Evolutionary conservation across 805 yeast genomes (phyloP).

Genomic region (Yarrowia phangngaensis): DNA sequence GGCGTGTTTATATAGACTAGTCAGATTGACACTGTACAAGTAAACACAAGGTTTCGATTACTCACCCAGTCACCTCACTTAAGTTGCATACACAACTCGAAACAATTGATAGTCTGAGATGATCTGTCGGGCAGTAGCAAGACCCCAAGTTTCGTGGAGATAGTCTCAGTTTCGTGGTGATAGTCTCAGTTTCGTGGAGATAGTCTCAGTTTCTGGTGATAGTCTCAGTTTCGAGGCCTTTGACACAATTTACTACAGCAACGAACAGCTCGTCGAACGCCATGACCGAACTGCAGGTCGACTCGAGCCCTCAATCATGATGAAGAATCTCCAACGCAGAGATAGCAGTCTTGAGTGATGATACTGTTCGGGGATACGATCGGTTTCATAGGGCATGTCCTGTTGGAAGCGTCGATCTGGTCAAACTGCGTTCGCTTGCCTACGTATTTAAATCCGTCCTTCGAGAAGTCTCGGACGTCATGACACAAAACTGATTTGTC

Average conservation of each 20-base stretch:
- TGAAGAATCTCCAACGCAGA: constrained; percentile 72
- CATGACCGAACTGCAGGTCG: constrained; percentile 89
- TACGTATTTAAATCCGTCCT: constrained; percentile 61
- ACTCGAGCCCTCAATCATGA: constrained; percentile 90
- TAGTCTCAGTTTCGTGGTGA: too few relatives aligned
- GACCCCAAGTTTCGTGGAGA: constrained; percentile 96
- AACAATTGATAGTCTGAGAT: constrained; percentile 59
- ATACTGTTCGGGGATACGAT: constrained; percentile 59
- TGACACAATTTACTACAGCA: constrained; percentile 68
- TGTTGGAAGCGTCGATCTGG: constrained; percentile 53
- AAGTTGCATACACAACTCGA: too few relatives aligned
- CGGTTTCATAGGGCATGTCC: constrained; percentile 83
- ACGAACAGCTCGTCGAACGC: constrained; percentile 81
- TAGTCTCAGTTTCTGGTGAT: too few relatives aligned
- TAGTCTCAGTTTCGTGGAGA: too few relatives aligned
- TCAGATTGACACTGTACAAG: too few relatives aligned
- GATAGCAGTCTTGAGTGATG: constrained; percentile 70
- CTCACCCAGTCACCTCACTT: too few relatives aligned
- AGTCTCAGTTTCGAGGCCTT: constrained; percentile 67
- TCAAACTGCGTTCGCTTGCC: constrained; percentile 61
- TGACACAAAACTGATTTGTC: constrained; percentile 75
- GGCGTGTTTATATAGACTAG: too few relatives aligned
- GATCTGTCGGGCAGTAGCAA: constrained; percentile 80
- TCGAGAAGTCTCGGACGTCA: constrained; percentile 60
- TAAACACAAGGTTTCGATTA: too few relatives aligned